These are phyloP conservation scores for Paramecium sonneborni DNA, from an alignment of 73 alveolate genomes.

Conservation along the genomic window DNA sequence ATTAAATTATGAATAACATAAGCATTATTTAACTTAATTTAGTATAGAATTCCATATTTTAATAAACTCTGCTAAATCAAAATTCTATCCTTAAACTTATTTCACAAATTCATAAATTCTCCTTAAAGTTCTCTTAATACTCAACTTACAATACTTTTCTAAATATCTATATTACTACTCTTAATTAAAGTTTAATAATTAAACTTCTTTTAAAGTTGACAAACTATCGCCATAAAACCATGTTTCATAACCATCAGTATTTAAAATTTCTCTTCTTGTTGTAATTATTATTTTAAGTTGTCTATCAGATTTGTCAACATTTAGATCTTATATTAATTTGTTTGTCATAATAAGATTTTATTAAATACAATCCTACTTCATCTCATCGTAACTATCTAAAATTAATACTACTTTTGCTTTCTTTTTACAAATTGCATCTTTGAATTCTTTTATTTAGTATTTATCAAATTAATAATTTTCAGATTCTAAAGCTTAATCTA, in stretches of 20 bases:
- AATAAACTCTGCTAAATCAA: background rate
- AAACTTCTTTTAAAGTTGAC: background rate
- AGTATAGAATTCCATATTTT: background rate
- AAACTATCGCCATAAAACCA: background rate
- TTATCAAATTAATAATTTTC: background rate
- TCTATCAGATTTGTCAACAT: background rate
- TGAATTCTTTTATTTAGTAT: background rate
- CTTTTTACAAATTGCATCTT: background rate
- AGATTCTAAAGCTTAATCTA: background rate
- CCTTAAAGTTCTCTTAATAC: background rate
- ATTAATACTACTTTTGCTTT: background rate
- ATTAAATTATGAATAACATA: no score
- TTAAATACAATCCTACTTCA: background rate
- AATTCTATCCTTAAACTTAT: background rate
- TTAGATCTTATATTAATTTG: background rate
- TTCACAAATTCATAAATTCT: background rate
- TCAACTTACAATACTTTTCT: background rate
- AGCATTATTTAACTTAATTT: background rate
- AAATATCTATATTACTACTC: background rate
- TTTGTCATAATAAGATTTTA: background rate
- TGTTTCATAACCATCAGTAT: background rate
- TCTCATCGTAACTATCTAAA: constrained; percentile 27
- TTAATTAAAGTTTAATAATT: background rate
- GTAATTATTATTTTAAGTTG: background rate
- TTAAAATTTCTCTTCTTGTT: constrained; percentile 7